Conservation (phyloP, 768 basidiomycete genomes). For the Amanita muscaria region DNA sequence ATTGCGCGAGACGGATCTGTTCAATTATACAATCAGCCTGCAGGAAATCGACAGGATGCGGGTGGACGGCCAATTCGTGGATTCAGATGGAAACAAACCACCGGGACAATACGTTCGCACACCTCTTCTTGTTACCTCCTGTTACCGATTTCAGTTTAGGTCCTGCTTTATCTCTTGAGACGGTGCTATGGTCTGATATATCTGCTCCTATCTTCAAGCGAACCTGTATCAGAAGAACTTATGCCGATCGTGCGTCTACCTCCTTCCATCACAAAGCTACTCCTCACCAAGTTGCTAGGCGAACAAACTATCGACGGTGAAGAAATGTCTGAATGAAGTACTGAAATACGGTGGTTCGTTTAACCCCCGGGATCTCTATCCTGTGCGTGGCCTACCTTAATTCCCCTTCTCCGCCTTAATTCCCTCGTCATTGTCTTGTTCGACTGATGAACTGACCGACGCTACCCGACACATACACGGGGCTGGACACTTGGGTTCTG, state of each 20-base stretch:
- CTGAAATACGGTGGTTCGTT: slow-evolving; percentile 93
- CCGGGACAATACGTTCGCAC: slow-evolving; percentile 86
- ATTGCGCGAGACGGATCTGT: slow-evolving; percentile 86
- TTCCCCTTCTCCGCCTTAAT: slow-evolving; percentile 4
- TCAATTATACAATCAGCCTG: slow-evolving; percentile 87
- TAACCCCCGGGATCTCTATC: slow-evolving; percentile 86
- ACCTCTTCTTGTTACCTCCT: not conserved
- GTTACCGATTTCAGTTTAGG: slow-evolving; percentile 36
- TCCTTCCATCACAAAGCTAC: not conserved
- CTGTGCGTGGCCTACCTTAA: slow-evolving; percentile 41
- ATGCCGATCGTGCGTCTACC: slow-evolving; percentile 72
- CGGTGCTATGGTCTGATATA: slow-evolving; percentile 97
- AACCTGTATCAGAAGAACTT: slow-evolving; percentile 95
- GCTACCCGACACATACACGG: not conserved
- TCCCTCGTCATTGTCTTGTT: not conserved
- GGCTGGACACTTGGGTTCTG: not conserved
- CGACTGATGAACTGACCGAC: slow-evolving; percentile 2
- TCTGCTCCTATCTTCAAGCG: slow-evolving; percentile 84
- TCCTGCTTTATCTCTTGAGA: slow-evolving; percentile 83
- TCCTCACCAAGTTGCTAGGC: slow-evolving; percentile 41
- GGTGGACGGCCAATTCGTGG: slow-evolving; percentile 94
- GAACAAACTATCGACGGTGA: slow-evolving; percentile 93
- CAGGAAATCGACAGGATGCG: slow-evolving; percentile 97
- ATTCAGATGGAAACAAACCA: slow-evolving; percentile 85
- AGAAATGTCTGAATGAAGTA: slow-evolving; percentile 95